Base-by-base conservation (phyloP, 108 stramenopile species). In the Fistulifera pelliculosa region DNA sequence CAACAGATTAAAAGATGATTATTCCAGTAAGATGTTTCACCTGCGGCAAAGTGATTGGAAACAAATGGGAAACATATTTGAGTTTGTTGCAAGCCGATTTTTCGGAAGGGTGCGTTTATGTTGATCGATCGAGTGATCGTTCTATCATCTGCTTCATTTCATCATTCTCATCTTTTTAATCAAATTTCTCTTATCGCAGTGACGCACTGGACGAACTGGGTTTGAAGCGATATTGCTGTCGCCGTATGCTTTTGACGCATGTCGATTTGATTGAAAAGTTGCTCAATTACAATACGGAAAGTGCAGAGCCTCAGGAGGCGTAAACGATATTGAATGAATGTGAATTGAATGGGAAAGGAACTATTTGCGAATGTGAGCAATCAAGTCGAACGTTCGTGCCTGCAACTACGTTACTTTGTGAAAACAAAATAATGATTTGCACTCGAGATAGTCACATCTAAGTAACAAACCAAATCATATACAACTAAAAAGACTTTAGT, bases 11-110 rank as follows among this genome's bases (percentile, higher is more conserved):
- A 7, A 76, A 41, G 25, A 99, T 99, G 99, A 99, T 99, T 61
- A 98, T 99, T 57, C 97, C 99, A 11, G 97, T 99, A 38, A 87
- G 97, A 60, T 99, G 97, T 76, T 98, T 99, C 78, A 97, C 99
- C 6, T 99, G 99, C 73, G 97, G 97, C 40, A 98, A 98, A 69
- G 95, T 98, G 28, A 94, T 99, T 62, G 94, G 90, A 1, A 99
- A 99, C 76, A 99, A 99, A 79, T 99, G 96, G 93, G 97, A 99
- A 68, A 93, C 93, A 0, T 99, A 98, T 71, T 66, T 98, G 21
- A 76, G 87, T 66, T 67, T 97, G 44, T 69, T 99, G 18, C 85
- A 96, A 60, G 90, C 93, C 13, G 96, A 96, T 74, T 85, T 76
- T 60, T 85, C 91, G 1, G 98, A 97, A 60, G 95, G 94, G 81